These are phyloP conservation scores for Tylopilus sp. DNA, from an alignment of 768 basidiomycete genomes.

Conservation along the genomic window DNA sequence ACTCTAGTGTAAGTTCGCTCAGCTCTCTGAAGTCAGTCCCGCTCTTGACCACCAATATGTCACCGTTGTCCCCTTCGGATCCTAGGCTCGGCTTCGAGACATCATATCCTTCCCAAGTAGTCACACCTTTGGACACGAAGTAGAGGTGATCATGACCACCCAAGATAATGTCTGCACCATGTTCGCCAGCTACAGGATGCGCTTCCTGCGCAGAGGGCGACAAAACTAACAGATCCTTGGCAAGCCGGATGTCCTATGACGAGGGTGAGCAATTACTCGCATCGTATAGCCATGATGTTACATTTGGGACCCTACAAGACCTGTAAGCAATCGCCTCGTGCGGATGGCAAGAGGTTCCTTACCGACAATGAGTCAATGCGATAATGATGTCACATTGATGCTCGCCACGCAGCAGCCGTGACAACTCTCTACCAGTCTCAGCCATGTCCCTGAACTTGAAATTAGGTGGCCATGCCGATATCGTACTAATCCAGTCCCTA, in stretches of 20 bases:
- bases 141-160: constrained; percentile 91
- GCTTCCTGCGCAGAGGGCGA: constrained; percentile 52
- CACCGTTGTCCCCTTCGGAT: constrained; percentile 68
- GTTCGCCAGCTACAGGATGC: constrained; percentile 43
- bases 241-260: constrained; percentile 63
- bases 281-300: constrained; percentile 6
- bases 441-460: constrained; percentile 79
- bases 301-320: constrained; percentile 29
- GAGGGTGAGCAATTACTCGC: constrained; percentile 8
- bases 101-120: constrained; percentile 66
- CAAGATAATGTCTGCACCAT: constrained; percentile 81
- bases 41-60: constrained; percentile 76
- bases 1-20: constrained; percentile 66
- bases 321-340: not conserved
- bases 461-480: constrained; percentile 79
- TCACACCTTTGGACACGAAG: constrained; percentile 64
- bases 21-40: constrained; percentile 89
- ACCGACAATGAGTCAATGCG: constrained; percentile 83
- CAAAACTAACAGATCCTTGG: constrained; percentile 59
- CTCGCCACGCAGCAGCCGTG: constrained; percentile 65
- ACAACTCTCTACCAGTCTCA: constrained; percentile 68
- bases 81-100: constrained; percentile 50
- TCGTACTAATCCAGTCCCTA: constrained; percentile 88
- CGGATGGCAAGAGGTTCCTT: constrained; percentile 9
- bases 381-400: constrained; percentile 79